Evolutionary conservation across 345 rosid species (phyloP).

Genomic region (Aegle marmelos): DNA sequence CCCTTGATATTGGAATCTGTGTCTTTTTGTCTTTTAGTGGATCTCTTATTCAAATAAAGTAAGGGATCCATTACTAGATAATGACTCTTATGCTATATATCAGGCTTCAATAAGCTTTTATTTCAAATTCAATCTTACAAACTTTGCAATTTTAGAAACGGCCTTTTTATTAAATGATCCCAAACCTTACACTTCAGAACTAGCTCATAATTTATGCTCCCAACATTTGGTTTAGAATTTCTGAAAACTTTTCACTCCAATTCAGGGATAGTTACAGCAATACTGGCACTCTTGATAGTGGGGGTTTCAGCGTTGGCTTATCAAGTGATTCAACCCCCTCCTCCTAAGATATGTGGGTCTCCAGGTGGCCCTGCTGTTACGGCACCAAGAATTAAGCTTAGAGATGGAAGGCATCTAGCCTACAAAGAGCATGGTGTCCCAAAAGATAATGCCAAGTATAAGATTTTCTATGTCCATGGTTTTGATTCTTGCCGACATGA

Average conservation of each 20-base stretch:
- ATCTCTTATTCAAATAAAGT: too few species aligned
- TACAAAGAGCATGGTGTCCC: constrained; percentile 57
- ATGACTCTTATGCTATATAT: not conserved
- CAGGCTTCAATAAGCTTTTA: not conserved
- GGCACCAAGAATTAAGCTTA: constrained; percentile 50
- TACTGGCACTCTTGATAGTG: constrained; percentile 30
- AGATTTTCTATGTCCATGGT: constrained; percentile 47
- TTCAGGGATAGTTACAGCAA: constrained; percentile 39
- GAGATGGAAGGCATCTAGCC: constrained; percentile 67
- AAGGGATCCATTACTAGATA: too few species aligned
- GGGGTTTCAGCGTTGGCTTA: constrained; percentile 45
- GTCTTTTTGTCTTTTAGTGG: too few species aligned
- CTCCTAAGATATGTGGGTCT: constrained; percentile 44
- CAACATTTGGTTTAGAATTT: not conserved
- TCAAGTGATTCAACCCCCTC: constrained; percentile 48
- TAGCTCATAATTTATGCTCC: not conserved
- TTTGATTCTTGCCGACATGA: constrained; percentile 48
- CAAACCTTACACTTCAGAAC: not conserved
- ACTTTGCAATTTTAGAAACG: not conserved
- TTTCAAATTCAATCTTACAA: not conserved
- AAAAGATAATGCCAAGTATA: constrained; percentile 41
- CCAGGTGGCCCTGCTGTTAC: constrained; percentile 47
- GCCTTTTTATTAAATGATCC: not conserved
- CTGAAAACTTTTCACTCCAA: not conserved
- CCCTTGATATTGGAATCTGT: too few species aligned